Evolutionary conservation across 768 basidiomycete genomes (phyloP).

Genomic region (Russula sp.): DNA sequence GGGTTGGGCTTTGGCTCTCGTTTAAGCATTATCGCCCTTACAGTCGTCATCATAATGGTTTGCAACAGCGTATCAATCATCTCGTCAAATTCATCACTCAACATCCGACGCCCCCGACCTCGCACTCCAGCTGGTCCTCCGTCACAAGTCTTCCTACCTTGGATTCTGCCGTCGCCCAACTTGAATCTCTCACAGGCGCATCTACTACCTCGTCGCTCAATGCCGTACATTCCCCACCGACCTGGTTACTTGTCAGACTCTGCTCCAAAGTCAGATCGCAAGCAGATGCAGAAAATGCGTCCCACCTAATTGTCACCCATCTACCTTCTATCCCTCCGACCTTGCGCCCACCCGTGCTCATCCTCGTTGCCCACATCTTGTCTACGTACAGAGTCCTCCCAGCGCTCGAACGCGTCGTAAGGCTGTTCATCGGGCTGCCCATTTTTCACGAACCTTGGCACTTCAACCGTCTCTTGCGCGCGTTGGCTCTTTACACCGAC

Average conservation of each 20-base stretch:
- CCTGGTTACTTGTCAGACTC: conserved; percentile 53
- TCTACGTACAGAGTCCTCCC: conserved; percentile 44
- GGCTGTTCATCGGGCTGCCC: conserved; percentile 29
- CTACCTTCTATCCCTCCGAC: conserved; percentile 31
- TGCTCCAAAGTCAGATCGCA: conserved; percentile 43
- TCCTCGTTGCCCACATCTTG: conserved; percentile 44
- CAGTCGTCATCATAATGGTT: not conserved
- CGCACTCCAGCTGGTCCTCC: not conserved
- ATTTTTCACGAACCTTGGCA: conserved; percentile 25
- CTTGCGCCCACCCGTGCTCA: conserved; percentile 40
- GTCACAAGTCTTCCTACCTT: not conserved
- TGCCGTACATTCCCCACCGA: conserved; percentile 30
- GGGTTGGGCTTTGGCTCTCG: not conserved
- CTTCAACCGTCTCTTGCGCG: conserved; percentile 25
- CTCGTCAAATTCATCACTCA: not conserved
- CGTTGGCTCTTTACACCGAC: conserved; percentile 7
- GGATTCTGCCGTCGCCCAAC: conserved; percentile 1
- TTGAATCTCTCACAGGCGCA: not conserved
- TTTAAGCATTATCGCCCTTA: not conserved
- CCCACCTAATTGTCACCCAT: conserved; percentile 41
- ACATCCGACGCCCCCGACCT: not conserved
- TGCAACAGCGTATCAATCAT: not conserved
- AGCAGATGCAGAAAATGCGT: conserved; percentile 39
- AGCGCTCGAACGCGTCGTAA: conserved; percentile 41
- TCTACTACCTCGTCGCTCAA: not conserved